Conservation (phyloP, 192 early-diverging fungal genomes). For the Coemansia sp. region DNA sequence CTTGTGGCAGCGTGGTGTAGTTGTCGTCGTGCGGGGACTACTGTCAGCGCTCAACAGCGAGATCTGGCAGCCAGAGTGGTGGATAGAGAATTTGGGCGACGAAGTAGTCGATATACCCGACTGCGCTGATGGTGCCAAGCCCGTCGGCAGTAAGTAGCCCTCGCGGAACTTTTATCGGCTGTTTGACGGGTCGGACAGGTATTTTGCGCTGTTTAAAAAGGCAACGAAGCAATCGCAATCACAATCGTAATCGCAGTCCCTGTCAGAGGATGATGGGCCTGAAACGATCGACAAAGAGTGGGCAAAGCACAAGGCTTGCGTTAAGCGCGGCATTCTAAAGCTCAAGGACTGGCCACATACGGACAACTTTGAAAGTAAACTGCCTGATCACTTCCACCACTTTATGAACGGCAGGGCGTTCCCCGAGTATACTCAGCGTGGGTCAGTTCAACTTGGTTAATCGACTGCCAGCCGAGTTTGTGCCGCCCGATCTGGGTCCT, state of each 20-base stretch:
- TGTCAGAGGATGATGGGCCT: no score
- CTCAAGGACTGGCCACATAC: slow-evolving; percentile 70
- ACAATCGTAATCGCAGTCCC: no score
- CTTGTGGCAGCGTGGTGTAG: slow-evolving; percentile 31
- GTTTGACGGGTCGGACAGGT: slow-evolving; percentile 46
- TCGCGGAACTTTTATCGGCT: slow-evolving; percentile 57
- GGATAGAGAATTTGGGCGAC: slow-evolving; percentile 38
- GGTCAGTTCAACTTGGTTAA: slow-evolving; percentile 64
- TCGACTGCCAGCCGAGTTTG: slow-evolving; percentile 55
- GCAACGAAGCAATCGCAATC: background rate
- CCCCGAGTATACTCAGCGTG: slow-evolving; percentile 57
- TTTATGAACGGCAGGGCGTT: slow-evolving; percentile 64
- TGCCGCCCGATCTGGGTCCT: slow-evolving; percentile 72
- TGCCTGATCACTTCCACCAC: slow-evolving; percentile 58
- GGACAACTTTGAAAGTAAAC: slow-evolving; percentile 57
- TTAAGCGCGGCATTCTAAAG: slow-evolving; percentile 43
- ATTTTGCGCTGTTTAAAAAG: slow-evolving; percentile 12
- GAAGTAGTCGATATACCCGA: slow-evolving; percentile 59
- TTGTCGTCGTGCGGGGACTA: slow-evolving; percentile 37
- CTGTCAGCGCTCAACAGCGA: slow-evolving; percentile 11
- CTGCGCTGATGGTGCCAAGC: slow-evolving; percentile 30
- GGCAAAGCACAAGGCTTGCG: slow-evolving; percentile 18
- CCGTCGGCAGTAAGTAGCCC: slow-evolving; percentile 21
- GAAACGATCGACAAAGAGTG: background rate
- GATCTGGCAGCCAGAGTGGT: slow-evolving; percentile 42